phyloP scores from a whole-genome alignment of 2,329 filamentous ascomycete species.

The Cordyceps fumosorosea region DNA sequence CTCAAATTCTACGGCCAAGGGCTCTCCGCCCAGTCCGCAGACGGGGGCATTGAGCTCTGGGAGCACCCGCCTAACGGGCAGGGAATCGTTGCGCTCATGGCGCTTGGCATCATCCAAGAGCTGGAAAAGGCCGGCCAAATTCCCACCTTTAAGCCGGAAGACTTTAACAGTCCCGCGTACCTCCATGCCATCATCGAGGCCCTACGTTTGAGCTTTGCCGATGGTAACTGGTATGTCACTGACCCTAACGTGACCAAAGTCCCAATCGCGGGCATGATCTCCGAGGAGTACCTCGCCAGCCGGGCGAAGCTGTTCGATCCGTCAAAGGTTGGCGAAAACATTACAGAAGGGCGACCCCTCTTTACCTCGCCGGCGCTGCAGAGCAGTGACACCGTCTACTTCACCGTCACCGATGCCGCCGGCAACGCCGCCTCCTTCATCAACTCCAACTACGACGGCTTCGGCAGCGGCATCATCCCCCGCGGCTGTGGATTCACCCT shows the following conservation, averaged over 20 bases:
- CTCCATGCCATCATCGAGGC: conserved; percentile 85
- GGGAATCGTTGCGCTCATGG: conserved; percentile 91
- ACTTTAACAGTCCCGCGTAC: conserved; percentile 77
- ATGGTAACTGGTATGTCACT: conserved; percentile 83
- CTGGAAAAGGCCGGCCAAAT: conserved; percentile 72
- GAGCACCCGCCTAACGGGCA: conserved; percentile 96
- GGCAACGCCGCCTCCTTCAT: conserved; percentile 96
- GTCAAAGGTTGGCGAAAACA: conserved; percentile 46
- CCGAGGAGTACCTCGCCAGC: conserved; percentile 64
- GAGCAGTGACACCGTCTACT: conserved; percentile 91
- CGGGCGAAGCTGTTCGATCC: conserved; percentile 55
- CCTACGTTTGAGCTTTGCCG: conserved; percentile 82
- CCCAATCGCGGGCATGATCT: conserved; percentile 64
- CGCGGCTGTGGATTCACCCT: conserved; percentile 83
- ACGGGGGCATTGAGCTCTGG: conserved; percentile 68
- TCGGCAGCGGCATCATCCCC: conserved; percentile 83
- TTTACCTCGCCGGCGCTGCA: conserved; percentile 62
- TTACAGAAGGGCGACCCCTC: conserved; percentile 56
- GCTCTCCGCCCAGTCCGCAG: conserved; percentile 14
- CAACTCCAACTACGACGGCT: conserved; percentile 87
- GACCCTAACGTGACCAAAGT: conserved; percentile 70
- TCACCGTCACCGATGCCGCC: conserved; percentile 69
- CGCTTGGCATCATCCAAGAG: conserved; percentile 83
- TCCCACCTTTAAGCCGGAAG: conserved; percentile 57
- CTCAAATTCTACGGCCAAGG: conserved; percentile 67